Percentiles rank a stretch among this genome's conserved stretches.
These are phyloP conservation scores for Stachybotrys echinatus DNA, from an alignment of 2,329 filamentous ascomycete species.

Conservation along the genomic window DNA sequence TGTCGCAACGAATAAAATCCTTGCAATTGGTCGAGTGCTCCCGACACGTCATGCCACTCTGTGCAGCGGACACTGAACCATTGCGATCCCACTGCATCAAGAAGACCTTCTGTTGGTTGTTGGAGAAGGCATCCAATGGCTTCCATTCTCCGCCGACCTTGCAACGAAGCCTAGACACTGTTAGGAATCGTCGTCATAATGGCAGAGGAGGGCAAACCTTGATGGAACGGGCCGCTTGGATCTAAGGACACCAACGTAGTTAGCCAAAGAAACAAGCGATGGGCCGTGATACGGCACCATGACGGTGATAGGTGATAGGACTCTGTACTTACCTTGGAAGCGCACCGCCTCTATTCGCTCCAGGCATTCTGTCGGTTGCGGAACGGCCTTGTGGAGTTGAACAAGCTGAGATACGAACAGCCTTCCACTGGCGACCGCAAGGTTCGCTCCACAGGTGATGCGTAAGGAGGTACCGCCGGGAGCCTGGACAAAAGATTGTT, in stretches of 20 bases:
- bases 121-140: conserved; percentile 22
- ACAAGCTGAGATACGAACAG: too few species aligned
- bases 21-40: conserved; percentile 21
- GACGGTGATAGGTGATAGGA: neutral
- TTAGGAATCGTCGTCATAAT: neutral
- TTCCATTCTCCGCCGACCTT: conserved; percentile 31
- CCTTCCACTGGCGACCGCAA: too few species aligned
- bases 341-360: neutral
- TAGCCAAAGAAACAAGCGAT: too few species aligned
- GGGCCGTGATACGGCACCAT: too few species aligned
- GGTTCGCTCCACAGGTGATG: too few species aligned
- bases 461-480: too few species aligned
- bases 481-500: too few species aligned
- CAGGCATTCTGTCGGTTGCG: neutral
- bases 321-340: conserved; percentile 7
- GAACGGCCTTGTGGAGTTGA: neutral
- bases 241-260: too few species aligned
- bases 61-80: conserved; percentile 16
- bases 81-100: conserved; percentile 8
- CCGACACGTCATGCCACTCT: conserved; percentile 30
- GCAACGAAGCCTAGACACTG: conserved; percentile 23
- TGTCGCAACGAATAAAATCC: conserved; percentile 22
- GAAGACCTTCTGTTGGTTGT: conserved; percentile 22
- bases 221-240: too few species aligned
- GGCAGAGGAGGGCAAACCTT: neutral